Conservation (phyloP, 164 flowering plant genomes). For the Magnolia changhungtana region DNA sequence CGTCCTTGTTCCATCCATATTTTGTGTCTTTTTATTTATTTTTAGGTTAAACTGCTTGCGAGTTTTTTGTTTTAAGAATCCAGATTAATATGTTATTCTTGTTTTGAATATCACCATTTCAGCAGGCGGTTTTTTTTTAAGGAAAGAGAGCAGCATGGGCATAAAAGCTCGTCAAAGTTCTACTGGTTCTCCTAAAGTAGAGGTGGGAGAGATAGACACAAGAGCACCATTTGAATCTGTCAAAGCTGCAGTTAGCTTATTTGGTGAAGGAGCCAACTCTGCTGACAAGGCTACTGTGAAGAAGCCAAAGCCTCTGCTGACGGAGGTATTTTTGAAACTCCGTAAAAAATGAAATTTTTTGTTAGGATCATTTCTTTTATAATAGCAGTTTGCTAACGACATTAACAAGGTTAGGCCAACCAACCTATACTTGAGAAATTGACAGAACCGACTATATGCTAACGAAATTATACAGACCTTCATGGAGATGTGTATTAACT, state of each 20-base stretch:
- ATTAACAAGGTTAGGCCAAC: too few relatives aligned
- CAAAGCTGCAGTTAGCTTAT: slow-evolving; percentile 87
- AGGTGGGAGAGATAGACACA: slow-evolving; percentile 95
- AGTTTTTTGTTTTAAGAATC: too few relatives aligned
- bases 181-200: slow-evolving; percentile 53
- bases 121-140: slow-evolving; percentile 12
- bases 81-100: background rate
- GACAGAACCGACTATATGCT: too few relatives aligned
- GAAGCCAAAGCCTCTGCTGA: slow-evolving; percentile 60
- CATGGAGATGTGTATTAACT: too few relatives aligned
- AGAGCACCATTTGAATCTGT: slow-evolving; percentile 96
- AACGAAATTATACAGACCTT: too few relatives aligned
- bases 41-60: background rate
- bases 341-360: background rate
- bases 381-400: background rate
- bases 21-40: background rate
- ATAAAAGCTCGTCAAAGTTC: slow-evolving; percentile 40
- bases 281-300: slow-evolving; percentile 58
- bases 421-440: too few relatives aligned
- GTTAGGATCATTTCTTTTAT: background rate
- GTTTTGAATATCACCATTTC: background rate
- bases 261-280: slow-evolving; percentile 79
- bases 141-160: slow-evolving; percentile 36
- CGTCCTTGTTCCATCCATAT: background rate
- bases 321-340: slow-evolving; percentile 49